phyloP scores from a whole-genome alignment of 75 land plant genomes.

The Larix kaempferi region DNA sequence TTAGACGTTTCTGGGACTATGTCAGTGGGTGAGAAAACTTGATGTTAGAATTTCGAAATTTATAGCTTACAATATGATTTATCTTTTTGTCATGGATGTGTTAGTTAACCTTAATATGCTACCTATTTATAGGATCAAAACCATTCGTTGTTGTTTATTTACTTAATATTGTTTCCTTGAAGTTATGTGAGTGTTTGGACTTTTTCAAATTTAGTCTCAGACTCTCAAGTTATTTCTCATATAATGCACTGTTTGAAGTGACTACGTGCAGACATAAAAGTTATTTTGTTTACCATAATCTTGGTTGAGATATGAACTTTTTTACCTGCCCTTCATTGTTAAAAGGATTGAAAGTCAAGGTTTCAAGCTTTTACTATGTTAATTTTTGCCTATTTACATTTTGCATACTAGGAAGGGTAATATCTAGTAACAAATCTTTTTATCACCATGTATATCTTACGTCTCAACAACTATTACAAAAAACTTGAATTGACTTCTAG shows the following conservation, averaged over 20 bases:
- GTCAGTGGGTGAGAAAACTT: neutral
- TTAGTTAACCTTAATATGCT: neutral
- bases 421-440: neutral
- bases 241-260: neutral
- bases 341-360: neutral
- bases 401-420: neutral
- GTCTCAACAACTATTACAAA: neutral
- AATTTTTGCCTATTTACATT: neutral
- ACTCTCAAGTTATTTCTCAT: neutral
- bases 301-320: neutral
- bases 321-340: neutral
- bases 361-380: neutral
- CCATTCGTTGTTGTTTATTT: neutral
- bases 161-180: neutral
- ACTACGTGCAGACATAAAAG: neutral
- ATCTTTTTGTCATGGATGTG: neutral
- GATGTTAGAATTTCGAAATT: neutral
- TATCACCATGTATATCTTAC: neutral
- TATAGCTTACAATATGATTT: neutral
- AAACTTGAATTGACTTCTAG: neutral
- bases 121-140: neutral
- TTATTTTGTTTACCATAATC: neutral
- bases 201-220: neutral
- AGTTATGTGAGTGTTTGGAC: neutral
- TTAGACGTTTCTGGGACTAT: neutral